These are phyloP conservation scores for Hortiboletus flavorubellus DNA, from an alignment of 768 basidiomycete genomes.

Conservation along the genomic window DNA sequence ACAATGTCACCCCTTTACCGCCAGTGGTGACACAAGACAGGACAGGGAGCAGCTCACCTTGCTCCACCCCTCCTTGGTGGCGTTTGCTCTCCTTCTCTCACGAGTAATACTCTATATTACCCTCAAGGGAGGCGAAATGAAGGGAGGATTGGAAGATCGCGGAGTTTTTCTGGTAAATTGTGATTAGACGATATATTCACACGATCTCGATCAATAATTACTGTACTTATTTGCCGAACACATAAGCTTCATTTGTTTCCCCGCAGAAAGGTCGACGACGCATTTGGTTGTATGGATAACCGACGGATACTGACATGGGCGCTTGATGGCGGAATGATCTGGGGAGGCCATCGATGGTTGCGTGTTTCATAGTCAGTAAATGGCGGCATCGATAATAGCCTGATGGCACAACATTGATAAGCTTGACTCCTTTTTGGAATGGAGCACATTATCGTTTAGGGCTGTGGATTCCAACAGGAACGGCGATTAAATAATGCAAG, in stretches of 20 bases:
- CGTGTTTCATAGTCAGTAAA: not conserved
- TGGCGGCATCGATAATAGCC: not conserved
- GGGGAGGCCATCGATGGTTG: not conserved
- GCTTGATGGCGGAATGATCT: not conserved
- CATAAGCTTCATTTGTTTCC: not conserved
- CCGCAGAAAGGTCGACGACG: not conserved
- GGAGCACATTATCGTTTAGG: no score
- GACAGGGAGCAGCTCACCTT: not conserved
- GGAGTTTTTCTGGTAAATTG: not conserved
- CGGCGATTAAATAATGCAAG: not conserved
- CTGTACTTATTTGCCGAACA: not conserved
- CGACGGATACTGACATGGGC: not conserved
- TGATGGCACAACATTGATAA: not conserved
- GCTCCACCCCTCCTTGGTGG: not conserved
- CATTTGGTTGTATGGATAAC: not conserved
- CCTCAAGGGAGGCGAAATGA: not conserved
- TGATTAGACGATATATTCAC: not conserved
- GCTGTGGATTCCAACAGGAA: not conserved
- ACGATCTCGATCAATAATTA: constrained; percentile 1
- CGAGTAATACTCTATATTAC: no score
- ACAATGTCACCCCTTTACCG: not conserved
- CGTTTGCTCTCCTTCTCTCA: not conserved
- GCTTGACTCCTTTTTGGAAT: not conserved
- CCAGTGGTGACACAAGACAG: not conserved
- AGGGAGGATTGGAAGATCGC: not conserved